Base-by-base conservation (phyloP, 192 early-diverging fungal species). In the Coemansia sp. region DNA sequence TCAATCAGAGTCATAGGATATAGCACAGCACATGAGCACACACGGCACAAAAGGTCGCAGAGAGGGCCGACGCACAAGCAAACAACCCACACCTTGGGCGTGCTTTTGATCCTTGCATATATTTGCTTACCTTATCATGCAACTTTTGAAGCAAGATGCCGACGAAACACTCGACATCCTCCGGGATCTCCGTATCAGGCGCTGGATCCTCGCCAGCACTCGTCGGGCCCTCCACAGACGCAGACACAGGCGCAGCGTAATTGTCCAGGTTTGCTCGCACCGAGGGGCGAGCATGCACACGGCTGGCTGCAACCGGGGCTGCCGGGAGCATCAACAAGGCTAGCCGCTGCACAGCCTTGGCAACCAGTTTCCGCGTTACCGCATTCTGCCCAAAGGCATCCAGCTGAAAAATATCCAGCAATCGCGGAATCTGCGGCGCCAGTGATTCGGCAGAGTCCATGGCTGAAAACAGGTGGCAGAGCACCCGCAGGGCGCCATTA, bases 331-430 rank as follows among this genome's bases (percentile, higher is more conserved):
- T 82, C 38, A 85, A 84, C n/a, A 95, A 64, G 2, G 90, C 91
- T 12, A 93, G 71, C 20, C 94, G 82, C 64, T 95, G 91, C 5
- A 84, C 75, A 1, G 95, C 72, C 66, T 98, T 98, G 15, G 84
- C 78, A 14, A 88, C 53, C 15, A 91, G 64, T 60, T 98, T 96
- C 15, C 89, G 82, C 21, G 92, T 78, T 15, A 92, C 39, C 17
- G 86, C 61, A 58, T 95, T 90, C 46, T 79, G 75, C 43, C 84
- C 82, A 54, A 86, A 69, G 12, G 50, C 67, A 28, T 62, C 67
- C 23, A 59, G 81, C 7, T 63, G 61, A 4, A 82, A 60, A 14
- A 81, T 71, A 7, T 46, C 53, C 30, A 58, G 47, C 28, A 78
- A 31, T n/a, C 23, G 28, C 14, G 47, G 55, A 14, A 63, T 48